Evolutionary conservation across 192 early-diverging fungal species (phyloP).

Genomic region (Bifiguratus adelaidae): DNA sequence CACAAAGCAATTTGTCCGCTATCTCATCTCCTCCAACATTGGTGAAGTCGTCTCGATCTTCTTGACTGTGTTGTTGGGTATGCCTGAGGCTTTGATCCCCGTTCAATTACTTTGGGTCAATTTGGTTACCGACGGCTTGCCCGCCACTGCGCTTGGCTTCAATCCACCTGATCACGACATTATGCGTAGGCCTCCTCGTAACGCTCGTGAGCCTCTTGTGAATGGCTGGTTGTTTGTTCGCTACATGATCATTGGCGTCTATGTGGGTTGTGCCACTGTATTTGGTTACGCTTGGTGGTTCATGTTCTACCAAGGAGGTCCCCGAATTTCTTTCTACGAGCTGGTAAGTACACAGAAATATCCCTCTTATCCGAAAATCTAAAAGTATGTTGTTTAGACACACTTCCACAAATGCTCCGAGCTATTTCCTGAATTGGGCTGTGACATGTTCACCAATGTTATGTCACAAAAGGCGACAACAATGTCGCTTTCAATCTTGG

Average conservation of each 20-base stretch:
- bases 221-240: slow-evolving; percentile 92
- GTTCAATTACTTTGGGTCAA: slow-evolving; percentile 99
- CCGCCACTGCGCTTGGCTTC: slow-evolving; percentile 96
- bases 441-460: slow-evolving; percentile 76
- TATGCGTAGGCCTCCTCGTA: slow-evolving; percentile 85
- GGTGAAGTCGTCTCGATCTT: slow-evolving; percentile 98
- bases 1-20: slow-evolving; percentile 99
- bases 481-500: slow-evolving; percentile 89
- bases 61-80: slow-evolving; percentile 89
- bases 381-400: slow-evolving; percentile 40
- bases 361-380: too few species aligned
- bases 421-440: slow-evolving; percentile 87
- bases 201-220: slow-evolving; percentile 79
- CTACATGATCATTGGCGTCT: slow-evolving; percentile 85
- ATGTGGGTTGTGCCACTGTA: slow-evolving; percentile 89
- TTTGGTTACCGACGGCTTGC: slow-evolving; percentile 94
- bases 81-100: slow-evolving; percentile 96
- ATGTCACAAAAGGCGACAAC: slow-evolving; percentile 85
- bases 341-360: slow-evolving; percentile 37
- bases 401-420: slow-evolving; percentile 86
- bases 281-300: slow-evolving; percentile 99
- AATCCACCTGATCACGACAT: slow-evolving; percentile 96
- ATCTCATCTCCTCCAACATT: slow-evolving; percentile 97
- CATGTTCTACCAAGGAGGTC: slow-evolving; percentile 84
- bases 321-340: slow-evolving; percentile 80